These are phyloP conservation scores for Lichtheimia ramosa DNA, from an alignment of 371 early-diverging fungal genomes.

Conservation along the genomic window DNA sequence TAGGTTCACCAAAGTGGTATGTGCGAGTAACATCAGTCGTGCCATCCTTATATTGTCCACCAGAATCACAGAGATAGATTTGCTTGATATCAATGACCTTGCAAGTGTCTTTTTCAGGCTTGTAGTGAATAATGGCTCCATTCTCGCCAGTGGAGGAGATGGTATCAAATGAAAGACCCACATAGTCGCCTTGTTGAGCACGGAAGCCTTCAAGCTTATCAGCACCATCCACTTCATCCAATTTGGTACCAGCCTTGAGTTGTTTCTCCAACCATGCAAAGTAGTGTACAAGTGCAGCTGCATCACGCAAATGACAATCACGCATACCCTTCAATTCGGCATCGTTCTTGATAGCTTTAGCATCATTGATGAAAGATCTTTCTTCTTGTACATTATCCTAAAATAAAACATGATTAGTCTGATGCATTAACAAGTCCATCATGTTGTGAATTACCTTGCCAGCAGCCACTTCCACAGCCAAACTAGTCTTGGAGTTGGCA, in stretches of 20 bases:
- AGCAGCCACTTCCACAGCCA: conserved; percentile 67
- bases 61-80: conserved; percentile 97
- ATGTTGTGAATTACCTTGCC: conserved; percentile 20
- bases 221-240: conserved; percentile 78
- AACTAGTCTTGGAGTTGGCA: conserved; percentile 62
- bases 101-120: conserved; percentile 75
- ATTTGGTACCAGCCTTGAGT: conserved; percentile 55
- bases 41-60: conserved; percentile 97
- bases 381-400: conserved; percentile 49
- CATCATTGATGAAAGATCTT: conserved; percentile 70
- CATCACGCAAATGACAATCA: conserved; percentile 91
- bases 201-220: conserved; percentile 78
- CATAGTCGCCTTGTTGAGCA: conserved; percentile 16
- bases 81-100: conserved; percentile 63
- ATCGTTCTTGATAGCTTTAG: conserved; percentile 93
- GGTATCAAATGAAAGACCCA: conserved; percentile 92
- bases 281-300: conserved; percentile 85
- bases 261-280: conserved; percentile 94
- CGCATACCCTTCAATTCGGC: conserved; percentile 92
- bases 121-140: conserved; percentile 97
- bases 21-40: conserved; percentile 99
- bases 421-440: too few relatives aligned
- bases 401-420: conserved; percentile 25
- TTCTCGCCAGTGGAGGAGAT: conserved; percentile 92
- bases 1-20: conserved; percentile 89